phyloP scores from a whole-genome alignment of 805 yeast species.

The Sugiyamaella chiloensis region DNA sequence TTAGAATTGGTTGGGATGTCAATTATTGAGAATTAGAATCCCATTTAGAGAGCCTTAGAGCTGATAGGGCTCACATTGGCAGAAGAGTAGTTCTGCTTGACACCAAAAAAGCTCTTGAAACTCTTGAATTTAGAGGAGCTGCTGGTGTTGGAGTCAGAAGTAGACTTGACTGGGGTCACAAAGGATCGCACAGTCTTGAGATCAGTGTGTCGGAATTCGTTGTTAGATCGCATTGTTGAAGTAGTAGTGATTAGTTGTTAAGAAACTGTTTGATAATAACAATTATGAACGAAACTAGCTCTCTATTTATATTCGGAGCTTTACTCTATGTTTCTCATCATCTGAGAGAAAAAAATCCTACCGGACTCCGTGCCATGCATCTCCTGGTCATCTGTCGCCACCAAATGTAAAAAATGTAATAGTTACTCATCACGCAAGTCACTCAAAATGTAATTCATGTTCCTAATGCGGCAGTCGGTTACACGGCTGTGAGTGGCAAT shows the following conservation, averaged over 20 bases:
- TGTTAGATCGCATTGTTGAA: slow-evolving; percentile 5
- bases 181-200: neutral
- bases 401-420: slow-evolving; percentile 2
- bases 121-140: no score
- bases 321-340: neutral
- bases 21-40: no score
- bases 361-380: slow-evolving; percentile 4
- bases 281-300: neutral
- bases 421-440: neutral
- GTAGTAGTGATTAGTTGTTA: neutral
- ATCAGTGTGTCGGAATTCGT: neutral
- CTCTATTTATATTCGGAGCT: slow-evolving; percentile 53
- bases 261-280: neutral
- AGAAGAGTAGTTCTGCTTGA: no score
- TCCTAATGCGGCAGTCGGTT: neutral
- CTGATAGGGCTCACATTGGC: no score
- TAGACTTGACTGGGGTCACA: neutral
- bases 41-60: no score
- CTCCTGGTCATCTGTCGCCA: slow-evolving; percentile 2
- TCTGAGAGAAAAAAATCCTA: neutral
- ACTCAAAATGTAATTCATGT: neutral
- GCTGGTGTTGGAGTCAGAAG: slow-evolving; percentile 1
- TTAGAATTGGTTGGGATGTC: no score
- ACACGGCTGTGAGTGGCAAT: neutral
- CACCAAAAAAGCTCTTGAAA: no score